Evolutionary conservation across 2,329 filamentous ascomycete species (phyloP).

Genomic region (Emmonsia crescens): DNA sequence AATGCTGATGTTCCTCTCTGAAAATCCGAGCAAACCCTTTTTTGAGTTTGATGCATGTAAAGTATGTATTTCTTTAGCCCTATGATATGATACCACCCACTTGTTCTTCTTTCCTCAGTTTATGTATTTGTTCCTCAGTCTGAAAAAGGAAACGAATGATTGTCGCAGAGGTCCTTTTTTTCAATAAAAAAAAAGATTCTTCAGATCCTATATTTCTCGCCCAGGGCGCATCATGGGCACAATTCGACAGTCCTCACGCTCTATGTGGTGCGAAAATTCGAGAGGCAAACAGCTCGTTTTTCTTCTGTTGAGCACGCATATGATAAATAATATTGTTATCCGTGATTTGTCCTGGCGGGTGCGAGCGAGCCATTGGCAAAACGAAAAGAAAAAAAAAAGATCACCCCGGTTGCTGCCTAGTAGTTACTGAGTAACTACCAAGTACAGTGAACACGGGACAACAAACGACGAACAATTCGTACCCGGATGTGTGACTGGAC

Average conservation of each 20-base stretch:
- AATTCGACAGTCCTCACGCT: neutral
- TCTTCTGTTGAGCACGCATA: no score
- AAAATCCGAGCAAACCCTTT: neutral
- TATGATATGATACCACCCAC: neutral
- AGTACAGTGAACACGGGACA: no score
- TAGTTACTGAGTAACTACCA: no score
- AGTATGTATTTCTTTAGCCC: neutral
- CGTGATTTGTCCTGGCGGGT: no score
- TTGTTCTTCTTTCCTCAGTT: neutral
- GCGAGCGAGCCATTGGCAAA: no score
- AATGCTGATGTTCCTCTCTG: neutral
- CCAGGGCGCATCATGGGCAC: neutral
- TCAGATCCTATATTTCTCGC: neutral
- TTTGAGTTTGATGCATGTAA: neutral
- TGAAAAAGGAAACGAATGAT: neutral
- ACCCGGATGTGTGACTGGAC: neutral
- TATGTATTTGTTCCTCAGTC: neutral
- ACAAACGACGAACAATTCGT: neutral
- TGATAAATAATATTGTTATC: no score
- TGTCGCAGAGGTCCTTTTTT: neutral
- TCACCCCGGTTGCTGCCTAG: no score
- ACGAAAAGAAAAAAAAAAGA: no score
- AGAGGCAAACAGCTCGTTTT: no score
- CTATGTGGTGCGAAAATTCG: neutral
- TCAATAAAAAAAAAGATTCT: neutral